Evolutionary conservation across 208 protist species (phyloP).

Genomic region (Tritrichomonas musculus): DNA sequence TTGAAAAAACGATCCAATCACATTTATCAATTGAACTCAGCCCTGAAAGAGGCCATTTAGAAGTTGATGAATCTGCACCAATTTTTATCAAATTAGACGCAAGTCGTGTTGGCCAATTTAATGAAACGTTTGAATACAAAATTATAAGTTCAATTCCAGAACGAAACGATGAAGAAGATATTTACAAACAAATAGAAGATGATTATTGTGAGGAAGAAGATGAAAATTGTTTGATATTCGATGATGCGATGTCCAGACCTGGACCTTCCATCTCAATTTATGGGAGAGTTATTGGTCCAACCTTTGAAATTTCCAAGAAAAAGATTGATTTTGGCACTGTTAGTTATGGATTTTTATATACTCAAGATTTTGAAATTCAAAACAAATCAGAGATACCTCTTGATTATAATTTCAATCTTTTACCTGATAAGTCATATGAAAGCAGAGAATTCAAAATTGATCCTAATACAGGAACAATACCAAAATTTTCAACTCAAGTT

Average conservation of each 20-base stretch:
- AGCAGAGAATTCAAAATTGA: not conserved
- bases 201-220: too few species aligned
- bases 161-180: too few species aligned
- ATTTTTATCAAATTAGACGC: not conserved
- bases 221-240: too few species aligned
- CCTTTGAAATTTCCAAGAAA: not conserved
- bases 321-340: not conserved
- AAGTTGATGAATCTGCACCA: not conserved
- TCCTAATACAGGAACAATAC: not conserved
- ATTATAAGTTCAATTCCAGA: not conserved
- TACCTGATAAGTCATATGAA: not conserved
- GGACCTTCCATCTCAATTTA: not conserved
- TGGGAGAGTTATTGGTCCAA: conserved; percentile 11
- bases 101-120: not conserved
- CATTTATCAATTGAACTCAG: not conserved
- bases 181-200: too few species aligned
- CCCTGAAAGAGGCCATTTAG: not conserved
- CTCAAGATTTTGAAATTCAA: not conserved
- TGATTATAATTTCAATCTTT: not conserved
- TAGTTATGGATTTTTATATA: conserved; percentile 14
- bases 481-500: too few species aligned
- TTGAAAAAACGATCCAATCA: not conserved
- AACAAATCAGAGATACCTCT: not conserved
- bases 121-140: not conserved
- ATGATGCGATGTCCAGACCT: not conserved